A percentile compares a stretch with the other conserved stretches of the same genome.
These are phyloP conservation scores for Arabis alpina DNA, from an alignment of 345 rosid genomes.

Conservation along the genomic window DNA sequence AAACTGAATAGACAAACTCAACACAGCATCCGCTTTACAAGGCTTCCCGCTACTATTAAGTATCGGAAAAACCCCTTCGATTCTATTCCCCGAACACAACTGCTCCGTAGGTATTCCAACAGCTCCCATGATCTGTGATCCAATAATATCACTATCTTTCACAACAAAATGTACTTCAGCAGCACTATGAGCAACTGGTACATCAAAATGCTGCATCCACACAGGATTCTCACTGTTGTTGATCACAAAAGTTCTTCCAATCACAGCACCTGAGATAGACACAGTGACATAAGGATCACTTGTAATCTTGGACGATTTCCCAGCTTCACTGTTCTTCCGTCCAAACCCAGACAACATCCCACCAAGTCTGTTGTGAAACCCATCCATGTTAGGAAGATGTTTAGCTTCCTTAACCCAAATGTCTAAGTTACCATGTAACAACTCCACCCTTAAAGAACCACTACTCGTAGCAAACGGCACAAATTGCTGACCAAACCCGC, in stretches of 20 bases:
- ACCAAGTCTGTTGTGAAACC: slow-evolving; percentile 68
- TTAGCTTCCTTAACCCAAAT: slow-evolving; percentile 86
- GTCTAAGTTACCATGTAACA: slow-evolving; percentile 84
- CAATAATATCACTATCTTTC: slow-evolving; percentile 79
- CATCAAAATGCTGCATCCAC: slow-evolving; percentile 85
- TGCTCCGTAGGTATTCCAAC: slow-evolving; percentile 77
- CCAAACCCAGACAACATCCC: slow-evolving; percentile 59
- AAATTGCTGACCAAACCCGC: slow-evolving; percentile 56
- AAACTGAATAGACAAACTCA: slow-evolving; percentile 71
- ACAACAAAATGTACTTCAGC: slow-evolving; percentile 79
- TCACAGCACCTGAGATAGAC: slow-evolving; percentile 70
- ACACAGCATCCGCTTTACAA: slow-evolving; percentile 68
- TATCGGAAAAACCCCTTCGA: slow-evolving; percentile 78
- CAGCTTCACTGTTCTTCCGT: slow-evolving; percentile 55
- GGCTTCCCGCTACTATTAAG: slow-evolving; percentile 66
- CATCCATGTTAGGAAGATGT: slow-evolving; percentile 89
- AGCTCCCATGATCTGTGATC: slow-evolving; percentile 82
- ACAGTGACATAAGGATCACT: slow-evolving; percentile 90
- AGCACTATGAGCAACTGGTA: slow-evolving; percentile 82
- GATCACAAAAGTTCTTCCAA: slow-evolving; percentile 85
- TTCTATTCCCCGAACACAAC: slow-evolving; percentile 47
- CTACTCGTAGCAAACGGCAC: slow-evolving; percentile 61
- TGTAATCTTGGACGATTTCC: slow-evolving; percentile 60
- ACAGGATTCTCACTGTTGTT: slow-evolving; percentile 73
- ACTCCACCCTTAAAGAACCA: slow-evolving; percentile 56